phyloP scores from a whole-genome alignment of 2,329 filamentous ascomycete species.

The Apiospora pterosperma region DNA sequence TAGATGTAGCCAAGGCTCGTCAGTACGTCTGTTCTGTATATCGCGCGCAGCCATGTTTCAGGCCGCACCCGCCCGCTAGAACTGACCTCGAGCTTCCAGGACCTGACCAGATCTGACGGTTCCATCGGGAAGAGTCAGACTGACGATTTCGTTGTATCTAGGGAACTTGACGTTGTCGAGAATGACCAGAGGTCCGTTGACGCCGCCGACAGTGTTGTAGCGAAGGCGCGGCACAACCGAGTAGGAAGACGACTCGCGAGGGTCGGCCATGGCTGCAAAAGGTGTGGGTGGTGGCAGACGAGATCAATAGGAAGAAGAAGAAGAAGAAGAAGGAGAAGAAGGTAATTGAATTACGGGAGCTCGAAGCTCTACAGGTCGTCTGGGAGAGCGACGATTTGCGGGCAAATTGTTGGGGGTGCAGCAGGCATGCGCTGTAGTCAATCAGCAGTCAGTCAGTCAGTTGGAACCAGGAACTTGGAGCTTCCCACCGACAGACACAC shows the following conservation, averaged over 20 bases:
- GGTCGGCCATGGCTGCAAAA: slow-evolving; percentile 46
- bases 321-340: slow-evolving; percentile 1
- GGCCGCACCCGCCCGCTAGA: neutral
- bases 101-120: slow-evolving; percentile 92
- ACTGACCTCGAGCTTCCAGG: slow-evolving; percentile 88
- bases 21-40: slow-evolving; percentile 9
- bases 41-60: neutral
- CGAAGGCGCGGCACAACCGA: slow-evolving; percentile 63
- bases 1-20: slow-evolving; percentile 35
- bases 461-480: no score
- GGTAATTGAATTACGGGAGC: slow-evolving; percentile 6
- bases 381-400: slow-evolving; percentile 1
- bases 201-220: slow-evolving; percentile 97
- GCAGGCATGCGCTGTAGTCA: neutral
- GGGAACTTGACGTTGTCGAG: slow-evolving; percentile 99
- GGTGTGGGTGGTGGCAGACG: neutral
- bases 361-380: slow-evolving; percentile 8
- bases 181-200: slow-evolving; percentile 97
- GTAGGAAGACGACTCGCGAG: slow-evolving; percentile 57
- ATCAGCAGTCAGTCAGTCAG: slow-evolving; percentile 1
- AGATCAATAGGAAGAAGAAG: slow-evolving; percentile 6
- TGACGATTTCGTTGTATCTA: slow-evolving; percentile 96
- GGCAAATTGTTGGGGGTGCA: neutral
- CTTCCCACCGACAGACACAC: neutral
- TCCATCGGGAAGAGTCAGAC: slow-evolving; percentile 92